Conservation (phyloP, 2,329 filamentous ascomycete species). For the Botryosphaeria dothidea region DNA sequence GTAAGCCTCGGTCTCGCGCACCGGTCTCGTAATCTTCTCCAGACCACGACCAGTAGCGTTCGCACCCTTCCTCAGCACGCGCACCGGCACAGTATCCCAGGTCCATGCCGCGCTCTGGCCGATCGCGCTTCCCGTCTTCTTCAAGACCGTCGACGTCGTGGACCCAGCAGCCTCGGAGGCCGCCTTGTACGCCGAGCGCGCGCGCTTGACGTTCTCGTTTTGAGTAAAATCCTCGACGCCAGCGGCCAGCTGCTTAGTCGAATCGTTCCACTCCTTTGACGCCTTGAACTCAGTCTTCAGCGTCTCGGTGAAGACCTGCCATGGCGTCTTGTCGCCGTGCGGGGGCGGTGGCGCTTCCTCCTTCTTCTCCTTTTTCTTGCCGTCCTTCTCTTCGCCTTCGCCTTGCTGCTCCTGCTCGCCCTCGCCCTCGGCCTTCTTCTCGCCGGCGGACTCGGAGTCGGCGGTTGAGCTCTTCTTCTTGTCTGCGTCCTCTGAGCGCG, state of each 20-base stretch:
- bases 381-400: constrained; percentile 46
- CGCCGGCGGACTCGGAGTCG: constrained; percentile 27
- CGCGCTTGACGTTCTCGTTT: constrained; percentile 85
- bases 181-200: constrained; percentile 81
- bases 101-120: constrained; percentile 94
- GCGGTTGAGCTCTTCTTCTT: constrained; percentile 41
- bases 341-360: constrained; percentile 79
- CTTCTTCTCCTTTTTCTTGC: constrained; percentile 52
- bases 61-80: constrained; percentile 84
- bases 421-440: constrained; percentile 34
- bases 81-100: constrained; percentile 93
- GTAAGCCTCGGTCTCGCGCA: constrained; percentile 91
- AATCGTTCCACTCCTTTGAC: constrained; percentile 99
- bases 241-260: constrained; percentile 88
- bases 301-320: constrained; percentile 99
- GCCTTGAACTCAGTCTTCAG: constrained; percentile 90
- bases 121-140: constrained; percentile 81
- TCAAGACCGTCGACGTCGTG: constrained; percentile 77
- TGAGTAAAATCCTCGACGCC: constrained; percentile 90
- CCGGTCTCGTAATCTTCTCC: constrained; percentile 92
- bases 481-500: constrained; percentile 29
- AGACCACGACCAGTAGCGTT: constrained; percentile 82
- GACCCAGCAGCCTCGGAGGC: constrained; percentile 81
- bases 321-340: constrained; percentile 96
- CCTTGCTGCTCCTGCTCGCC: constrained; percentile 51